Evolutionary conservation across 2,329 filamentous ascomycete species (phyloP).

Genomic region (Phaeomoniella chlamydospora): DNA sequence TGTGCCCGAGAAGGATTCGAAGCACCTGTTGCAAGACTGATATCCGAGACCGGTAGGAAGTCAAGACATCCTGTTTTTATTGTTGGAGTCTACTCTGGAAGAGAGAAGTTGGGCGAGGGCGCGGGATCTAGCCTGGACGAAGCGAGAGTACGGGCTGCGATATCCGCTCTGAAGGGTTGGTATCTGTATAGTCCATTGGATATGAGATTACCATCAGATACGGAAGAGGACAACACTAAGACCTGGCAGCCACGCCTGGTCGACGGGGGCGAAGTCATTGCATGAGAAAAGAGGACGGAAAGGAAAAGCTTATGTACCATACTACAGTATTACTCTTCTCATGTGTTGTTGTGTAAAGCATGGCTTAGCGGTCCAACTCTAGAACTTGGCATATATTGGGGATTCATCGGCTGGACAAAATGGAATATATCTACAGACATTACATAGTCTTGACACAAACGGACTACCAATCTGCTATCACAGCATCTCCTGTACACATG

Average conservation of each 20-base stretch:
- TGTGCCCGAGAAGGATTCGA: constrained; percentile 87
- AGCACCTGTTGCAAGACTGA: constrained; percentile 66
- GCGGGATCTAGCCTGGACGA: constrained; percentile 63
- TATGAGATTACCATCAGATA: constrained; percentile 55
- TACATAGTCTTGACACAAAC: too few relatives aligned
- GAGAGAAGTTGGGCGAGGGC: constrained; percentile 87
- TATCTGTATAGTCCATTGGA: constrained; percentile 79
- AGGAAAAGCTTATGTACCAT: neutral
- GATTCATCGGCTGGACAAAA: too few relatives aligned
- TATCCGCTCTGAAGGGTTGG: constrained; percentile 81
- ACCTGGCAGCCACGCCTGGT: constrained; percentile 55
- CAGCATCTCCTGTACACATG: too few relatives aligned
- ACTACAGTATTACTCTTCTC: neutral
- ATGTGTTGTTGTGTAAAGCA: too few relatives aligned
- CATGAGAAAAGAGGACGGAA: constrained; percentile 16
- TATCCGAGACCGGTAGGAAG: constrained; percentile 77
- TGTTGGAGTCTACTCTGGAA: constrained; percentile 84
- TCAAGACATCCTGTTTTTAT: constrained; percentile 82
- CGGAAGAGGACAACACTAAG: constrained; percentile 44
- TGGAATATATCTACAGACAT: too few relatives aligned
- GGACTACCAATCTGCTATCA: too few relatives aligned
- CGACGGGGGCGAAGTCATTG: constrained; percentile 57
- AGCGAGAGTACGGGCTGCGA: constrained; percentile 64
- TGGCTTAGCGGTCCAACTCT: too few relatives aligned
- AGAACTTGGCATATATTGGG: too few relatives aligned